Percentiles rank a stretch among this genome's conserved stretches.
phyloP scores from a whole-genome alignment of 805 yeast genomes.

The Cyberlindnera meyerae region DNA sequence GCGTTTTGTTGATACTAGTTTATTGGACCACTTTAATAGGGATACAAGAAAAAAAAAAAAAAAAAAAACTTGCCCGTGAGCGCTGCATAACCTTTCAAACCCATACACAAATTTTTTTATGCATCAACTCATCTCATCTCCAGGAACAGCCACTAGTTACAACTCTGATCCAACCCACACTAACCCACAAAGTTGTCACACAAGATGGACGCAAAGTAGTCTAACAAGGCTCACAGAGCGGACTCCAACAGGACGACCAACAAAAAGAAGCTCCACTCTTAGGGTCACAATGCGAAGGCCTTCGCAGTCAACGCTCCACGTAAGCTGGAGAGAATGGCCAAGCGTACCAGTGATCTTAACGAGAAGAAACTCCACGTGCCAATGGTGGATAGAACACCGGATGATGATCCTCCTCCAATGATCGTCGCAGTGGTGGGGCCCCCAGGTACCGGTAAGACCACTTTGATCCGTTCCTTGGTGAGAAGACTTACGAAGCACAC shows the following conservation, averaged over 20 bases:
- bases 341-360: slow-evolving; percentile 72
- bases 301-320: slow-evolving; percentile 83
- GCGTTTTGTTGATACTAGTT: no score
- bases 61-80: no score
- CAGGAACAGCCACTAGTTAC: no score
- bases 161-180: no score
- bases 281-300: slow-evolving; percentile 82
- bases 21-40: no score
- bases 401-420: slow-evolving; percentile 95
- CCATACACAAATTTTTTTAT: no score
- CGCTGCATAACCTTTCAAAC: no score
- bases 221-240: slow-evolving; percentile 81
- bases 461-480: slow-evolving; percentile 83
- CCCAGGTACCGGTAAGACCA: slow-evolving; percentile 96
- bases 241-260: slow-evolving; percentile 52
- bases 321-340: slow-evolving; percentile 77
- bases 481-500: slow-evolving; percentile 85
- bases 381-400: slow-evolving; percentile 96
- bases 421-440: slow-evolving; percentile 98
- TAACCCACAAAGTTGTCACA: no score
- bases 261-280: slow-evolving; percentile 82
- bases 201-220: slow-evolving; percentile 39
- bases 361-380: slow-evolving; percentile 92
- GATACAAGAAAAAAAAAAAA: no score
- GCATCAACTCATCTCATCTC: slow-evolving; percentile 10